Conservation (phyloP, 352 stramenopile species). For the Aphanomyces invadans region DNA sequence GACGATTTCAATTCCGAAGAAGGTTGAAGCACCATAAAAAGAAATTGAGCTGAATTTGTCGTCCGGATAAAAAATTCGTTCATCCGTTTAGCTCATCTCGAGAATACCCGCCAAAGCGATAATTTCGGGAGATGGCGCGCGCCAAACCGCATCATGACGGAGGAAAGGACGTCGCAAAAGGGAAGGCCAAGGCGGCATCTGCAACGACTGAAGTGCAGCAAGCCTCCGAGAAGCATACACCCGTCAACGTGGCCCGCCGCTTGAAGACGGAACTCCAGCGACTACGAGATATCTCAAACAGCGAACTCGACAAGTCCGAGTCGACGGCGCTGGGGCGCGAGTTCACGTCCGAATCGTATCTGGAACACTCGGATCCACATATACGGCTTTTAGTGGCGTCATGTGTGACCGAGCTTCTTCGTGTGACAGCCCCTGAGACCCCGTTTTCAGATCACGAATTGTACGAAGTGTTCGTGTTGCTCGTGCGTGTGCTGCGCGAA, state of each 20-base stretch:
- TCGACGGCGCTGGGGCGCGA: conserved; percentile 8
- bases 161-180: background rate
- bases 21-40: background rate
- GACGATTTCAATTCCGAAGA: background rate
- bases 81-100: background rate
- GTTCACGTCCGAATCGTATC: conserved; percentile 5
- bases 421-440: conserved; percentile 52
- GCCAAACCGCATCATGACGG: conserved; percentile 6
- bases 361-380: conserved; percentile 41
- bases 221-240: background rate
- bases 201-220: background rate
- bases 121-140: background rate
- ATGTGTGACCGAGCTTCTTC: conserved; percentile 65
- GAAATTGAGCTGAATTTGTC: too few relatives aligned
- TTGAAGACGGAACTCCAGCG: conserved; percentile 13
- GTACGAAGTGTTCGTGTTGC: conserved; percentile 61
- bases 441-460: conserved; percentile 64
- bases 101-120: conserved; percentile 7
- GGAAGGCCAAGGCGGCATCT: background rate
- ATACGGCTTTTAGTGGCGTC: conserved; percentile 56
- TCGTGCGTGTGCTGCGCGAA: conserved; percentile 31
- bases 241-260: background rate
- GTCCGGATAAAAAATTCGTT: background rate
- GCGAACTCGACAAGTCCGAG: conserved; percentile 1
- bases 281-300: conserved; percentile 9